phyloP scores from a whole-genome alignment of 108 stramenopile species.

The Nitzschia sp. region DNA sequence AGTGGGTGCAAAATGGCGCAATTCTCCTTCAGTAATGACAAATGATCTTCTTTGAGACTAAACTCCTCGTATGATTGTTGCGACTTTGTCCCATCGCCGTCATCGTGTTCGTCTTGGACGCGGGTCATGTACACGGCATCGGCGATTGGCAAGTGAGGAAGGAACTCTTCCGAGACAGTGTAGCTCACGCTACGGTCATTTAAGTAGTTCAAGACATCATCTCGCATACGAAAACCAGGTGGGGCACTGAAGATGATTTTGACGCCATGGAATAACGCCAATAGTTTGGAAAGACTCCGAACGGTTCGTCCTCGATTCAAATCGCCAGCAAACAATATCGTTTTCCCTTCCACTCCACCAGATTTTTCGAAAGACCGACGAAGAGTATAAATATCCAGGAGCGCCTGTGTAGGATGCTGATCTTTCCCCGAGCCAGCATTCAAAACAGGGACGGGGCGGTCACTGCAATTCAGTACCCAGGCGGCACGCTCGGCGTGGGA shows the following conservation, averaged over 20 bases:
- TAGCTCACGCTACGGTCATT: constrained; percentile 49
- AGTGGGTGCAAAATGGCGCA: constrained; percentile 89
- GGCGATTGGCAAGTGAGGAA: constrained; percentile 4
- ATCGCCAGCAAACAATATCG: constrained; percentile 89
- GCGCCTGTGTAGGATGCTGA: constrained; percentile 98
- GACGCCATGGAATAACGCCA: constrained; percentile 57
- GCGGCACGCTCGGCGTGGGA: constrained; percentile 11
- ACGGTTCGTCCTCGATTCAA: constrained; percentile 97
- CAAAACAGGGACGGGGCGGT: constrained; percentile 68
- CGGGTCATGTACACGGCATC: constrained; percentile 62
- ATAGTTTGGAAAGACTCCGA: constrained; percentile 90
- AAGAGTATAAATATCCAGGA: constrained; percentile 96
- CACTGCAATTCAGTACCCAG: constrained; percentile 14
- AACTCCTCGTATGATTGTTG: constrained; percentile 69
- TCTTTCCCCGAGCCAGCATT: constrained; percentile 98
- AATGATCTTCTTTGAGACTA: constrained; percentile 48
- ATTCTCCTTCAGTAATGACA: neutral
- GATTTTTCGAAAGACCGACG: constrained; percentile 61
- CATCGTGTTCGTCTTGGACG: constrained; percentile 96
- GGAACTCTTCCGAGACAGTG: constrained; percentile 42
- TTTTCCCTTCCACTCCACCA: constrained; percentile 41
- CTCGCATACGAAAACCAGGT: constrained; percentile 78
- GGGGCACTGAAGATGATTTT: constrained; percentile 87
- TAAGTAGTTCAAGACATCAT: constrained; percentile 77
- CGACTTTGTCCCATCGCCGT: constrained; percentile 47